Base-by-base conservation (phyloP, 768 basidiomycete species). In the Ramaria rubella region DNA sequence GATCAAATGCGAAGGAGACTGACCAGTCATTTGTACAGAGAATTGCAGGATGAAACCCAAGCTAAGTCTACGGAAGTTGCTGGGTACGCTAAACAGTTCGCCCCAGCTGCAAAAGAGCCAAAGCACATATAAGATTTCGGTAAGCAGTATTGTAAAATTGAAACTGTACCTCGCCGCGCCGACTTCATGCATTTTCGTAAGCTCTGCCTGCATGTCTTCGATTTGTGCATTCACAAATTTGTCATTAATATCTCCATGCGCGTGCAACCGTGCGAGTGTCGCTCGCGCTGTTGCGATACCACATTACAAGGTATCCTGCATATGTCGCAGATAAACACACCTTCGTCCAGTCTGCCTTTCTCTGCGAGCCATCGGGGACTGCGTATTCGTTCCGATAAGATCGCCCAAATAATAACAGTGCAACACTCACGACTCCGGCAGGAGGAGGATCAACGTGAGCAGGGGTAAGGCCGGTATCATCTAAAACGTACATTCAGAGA, bases 1-100 rank as follows among this genome's bases (percentile, higher is more conserved):
- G 36, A 38, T n/a, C n/a, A n/a, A n/a, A 38, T 38, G 11, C 36
- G 36, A n/a, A 38, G n/a, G 11, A 38, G 36, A 11, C 36, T 38
- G 11, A 65, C 77, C 81, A 8, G 81, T 83, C 78, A 81, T 81
- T 61, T 83, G 81, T 8, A 81, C 79, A 7, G 77, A 78, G 62
- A 80, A 80, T 63, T 82, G 77, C 1, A 78, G 66, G 40, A 77
- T 75, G 26, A 45, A 73, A 67, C 78, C 78, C 15, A 80, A 70
- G 36, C 71, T 63, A 1, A 79, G 64, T 9, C 78, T 68, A 5
- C 78, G 73, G 61, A 78, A 75, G 67, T 80, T 81, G 55, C 72
- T 75, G 11, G 68, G 65, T 14, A 71, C 67, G 2, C 64, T 65
- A 60, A 78, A 73, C 6, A 76, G 66, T 60, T 76, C 73, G 4